phyloP scores from a whole-genome alignment of 768 basidiomycete species.

The Gyrodon lividus region DNA sequence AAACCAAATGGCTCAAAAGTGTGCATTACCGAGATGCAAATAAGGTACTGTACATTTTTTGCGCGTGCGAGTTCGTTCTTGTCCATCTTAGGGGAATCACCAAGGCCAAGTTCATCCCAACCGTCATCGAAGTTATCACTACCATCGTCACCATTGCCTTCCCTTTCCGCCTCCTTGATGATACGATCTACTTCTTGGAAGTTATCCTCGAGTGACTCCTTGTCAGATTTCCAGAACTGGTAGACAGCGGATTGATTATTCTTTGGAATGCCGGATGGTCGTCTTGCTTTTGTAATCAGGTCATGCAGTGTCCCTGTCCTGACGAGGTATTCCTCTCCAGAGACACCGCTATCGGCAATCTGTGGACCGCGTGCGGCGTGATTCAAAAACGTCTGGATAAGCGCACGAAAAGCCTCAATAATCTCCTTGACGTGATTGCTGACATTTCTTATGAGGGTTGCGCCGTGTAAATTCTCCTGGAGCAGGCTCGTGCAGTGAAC shows the following conservation, averaged over 20 bases:
- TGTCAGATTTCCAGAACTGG: slow-evolving; percentile 50
- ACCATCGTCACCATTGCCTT: slow-evolving; percentile 33
- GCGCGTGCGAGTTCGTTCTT: slow-evolving; percentile 52
- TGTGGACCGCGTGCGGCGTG: slow-evolving; percentile 25
- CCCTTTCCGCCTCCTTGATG: slow-evolving; percentile 38
- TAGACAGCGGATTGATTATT: slow-evolving; percentile 59
- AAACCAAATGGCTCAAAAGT: slow-evolving; percentile 2
- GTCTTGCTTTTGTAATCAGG: slow-evolving; percentile 50
- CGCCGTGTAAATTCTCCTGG: slow-evolving; percentile 40
- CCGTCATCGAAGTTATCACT: slow-evolving; percentile 43
- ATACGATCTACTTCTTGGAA: slow-evolving; percentile 57
- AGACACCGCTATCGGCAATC: slow-evolving; percentile 19
- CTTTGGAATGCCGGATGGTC: slow-evolving; percentile 47
- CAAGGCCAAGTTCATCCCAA: slow-evolving; percentile 60
- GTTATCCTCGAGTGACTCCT: slow-evolving; percentile 60
- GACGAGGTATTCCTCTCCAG: slow-evolving; percentile 51
- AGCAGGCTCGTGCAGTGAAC: slow-evolving; percentile 51
- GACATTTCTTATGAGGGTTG: slow-evolving; percentile 46
- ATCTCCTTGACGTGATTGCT: slow-evolving; percentile 39
- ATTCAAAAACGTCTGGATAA: slow-evolving; percentile 45
- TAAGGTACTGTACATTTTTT: slow-evolving; percentile 47
- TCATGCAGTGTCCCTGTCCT: slow-evolving; percentile 62
- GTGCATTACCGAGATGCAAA: background rate
- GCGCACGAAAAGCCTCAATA: slow-evolving; percentile 42
- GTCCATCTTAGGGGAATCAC: slow-evolving; percentile 46